A percentile compares a stretch with the other conserved stretches of the same genome.
Evolutionary conservation across 805 yeast species (phyloP).

Genomic region (Kazachstania taianensis): DNA sequence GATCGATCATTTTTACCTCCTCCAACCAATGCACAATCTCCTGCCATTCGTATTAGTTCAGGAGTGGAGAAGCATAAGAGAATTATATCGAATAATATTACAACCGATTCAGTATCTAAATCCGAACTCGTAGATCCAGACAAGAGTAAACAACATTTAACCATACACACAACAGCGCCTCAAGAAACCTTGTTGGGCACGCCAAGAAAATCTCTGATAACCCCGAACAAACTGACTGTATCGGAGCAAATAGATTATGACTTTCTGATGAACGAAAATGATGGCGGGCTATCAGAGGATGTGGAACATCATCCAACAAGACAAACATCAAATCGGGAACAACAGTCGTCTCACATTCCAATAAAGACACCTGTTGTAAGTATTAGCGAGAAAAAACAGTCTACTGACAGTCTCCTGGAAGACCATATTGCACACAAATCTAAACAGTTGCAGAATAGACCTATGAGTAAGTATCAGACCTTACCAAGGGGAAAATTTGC

Average conservation of each 20-base stretch:
- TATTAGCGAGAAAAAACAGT: not conserved
- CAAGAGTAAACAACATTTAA: slow-evolving; percentile 17
- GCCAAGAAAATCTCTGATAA: slow-evolving; percentile 18
- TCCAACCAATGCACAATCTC: slow-evolving; percentile 25
- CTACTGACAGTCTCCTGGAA: not conserved
- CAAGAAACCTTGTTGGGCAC: slow-evolving; percentile 15
- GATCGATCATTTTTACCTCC: slow-evolving; percentile 27
- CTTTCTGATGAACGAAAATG: not conserved
- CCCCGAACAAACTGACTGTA: slow-evolving; percentile 17
- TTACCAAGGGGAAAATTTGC: too few relatives aligned
- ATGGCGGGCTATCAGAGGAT: not conserved
- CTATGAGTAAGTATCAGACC: slow-evolving; percentile 2
- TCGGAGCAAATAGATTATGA: slow-evolving; percentile 8
- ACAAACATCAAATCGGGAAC: slow-evolving; percentile 20
- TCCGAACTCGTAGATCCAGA: slow-evolving; percentile 28
- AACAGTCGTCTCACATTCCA: slow-evolving; percentile 12
- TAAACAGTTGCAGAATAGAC: not conserved
- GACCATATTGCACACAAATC: not conserved
- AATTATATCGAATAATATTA: slow-evolving; percentile 13
- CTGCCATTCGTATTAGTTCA: slow-evolving; percentile 27
- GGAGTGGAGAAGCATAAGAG: slow-evolving; percentile 21
- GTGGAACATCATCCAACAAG: not conserved
- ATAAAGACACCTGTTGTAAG: not conserved
- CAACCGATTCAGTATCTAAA: slow-evolving; percentile 29
- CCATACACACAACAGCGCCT: not conserved